Evolutionary conservation across 768 basidiomycete species (phyloP).

Genomic region (Serendipita sp.): DNA sequence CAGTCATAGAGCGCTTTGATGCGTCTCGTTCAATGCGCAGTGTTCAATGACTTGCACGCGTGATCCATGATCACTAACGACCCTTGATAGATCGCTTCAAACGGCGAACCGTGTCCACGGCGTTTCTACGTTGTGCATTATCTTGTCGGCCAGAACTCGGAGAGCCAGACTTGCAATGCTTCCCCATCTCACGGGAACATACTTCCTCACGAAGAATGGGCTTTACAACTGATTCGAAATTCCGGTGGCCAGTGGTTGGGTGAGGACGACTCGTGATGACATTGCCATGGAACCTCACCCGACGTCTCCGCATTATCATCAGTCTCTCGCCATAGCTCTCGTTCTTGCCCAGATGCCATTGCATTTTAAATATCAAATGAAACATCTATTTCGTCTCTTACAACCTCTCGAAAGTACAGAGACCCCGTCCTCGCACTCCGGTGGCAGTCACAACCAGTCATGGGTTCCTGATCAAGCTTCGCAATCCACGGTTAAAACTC

Average conservation of each 20-base stretch:
- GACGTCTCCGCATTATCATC: not conserved
- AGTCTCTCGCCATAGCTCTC: too few relatives aligned
- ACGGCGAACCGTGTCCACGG: conserved; percentile 2
- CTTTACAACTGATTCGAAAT: not conserved
- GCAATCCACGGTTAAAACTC: too few relatives aligned
- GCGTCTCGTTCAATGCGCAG: not conserved
- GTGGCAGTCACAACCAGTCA: too few relatives aligned
- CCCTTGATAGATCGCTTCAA: conserved; percentile 6
- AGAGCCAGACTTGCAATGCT: not conserved
- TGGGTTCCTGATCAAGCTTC: too few relatives aligned
- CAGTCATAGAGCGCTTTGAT: not conserved
- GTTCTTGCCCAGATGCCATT: too few relatives aligned
- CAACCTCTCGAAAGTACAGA: too few relatives aligned
- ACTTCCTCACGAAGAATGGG: conserved; percentile 1
- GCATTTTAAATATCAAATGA: too few relatives aligned
- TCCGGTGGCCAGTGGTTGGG: not conserved
- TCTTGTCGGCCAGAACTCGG: conserved; percentile 2
- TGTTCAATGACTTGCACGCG: not conserved
- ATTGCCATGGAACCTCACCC: not conserved
- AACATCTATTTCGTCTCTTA: too few relatives aligned
- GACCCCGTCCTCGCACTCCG: too few relatives aligned
- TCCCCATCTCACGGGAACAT: conserved; percentile 5
- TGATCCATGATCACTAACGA: conserved; percentile 5
- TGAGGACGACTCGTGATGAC: not conserved
- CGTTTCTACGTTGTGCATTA: not conserved